Conservation (phyloP, 2,329 filamentous ascomycete species). For the Colletotrichum cordylinicola region DNA sequence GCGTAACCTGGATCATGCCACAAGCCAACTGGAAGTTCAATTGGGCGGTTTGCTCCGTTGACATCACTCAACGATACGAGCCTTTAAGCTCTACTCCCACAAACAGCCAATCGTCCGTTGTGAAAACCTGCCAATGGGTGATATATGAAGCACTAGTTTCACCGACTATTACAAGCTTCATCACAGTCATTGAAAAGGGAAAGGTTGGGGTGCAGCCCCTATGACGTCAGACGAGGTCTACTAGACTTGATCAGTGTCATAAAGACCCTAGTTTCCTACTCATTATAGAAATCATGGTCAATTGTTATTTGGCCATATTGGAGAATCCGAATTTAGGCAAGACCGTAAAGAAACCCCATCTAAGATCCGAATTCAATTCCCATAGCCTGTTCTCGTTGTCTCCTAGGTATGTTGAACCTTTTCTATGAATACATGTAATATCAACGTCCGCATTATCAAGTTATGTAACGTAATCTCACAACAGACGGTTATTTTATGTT, state of each 20-base stretch:
- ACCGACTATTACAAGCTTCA: neutral
- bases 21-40: neutral
- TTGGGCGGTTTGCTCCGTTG: rapidly evolving
- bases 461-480: rapidly evolving
- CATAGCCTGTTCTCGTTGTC: neutral
- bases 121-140: neutral
- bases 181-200: neutral
- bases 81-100: neutral
- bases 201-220: too few relatives aligned
- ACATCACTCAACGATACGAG: neutral
- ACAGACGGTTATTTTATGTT: rapidly evolving
- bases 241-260: neutral
- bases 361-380: neutral
- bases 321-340: rapidly evolving
- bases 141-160: neutral
- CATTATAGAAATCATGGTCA: neutral
- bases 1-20: neutral
- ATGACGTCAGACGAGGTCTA: neutral
- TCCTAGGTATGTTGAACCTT: neutral
- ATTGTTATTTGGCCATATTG: rapidly evolving
- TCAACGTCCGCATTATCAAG: neutral
- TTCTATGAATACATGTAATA: neutral
- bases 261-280: neutral
- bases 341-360: neutral
- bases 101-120: rapidly evolving